Evolutionary conservation across 257 asterid species (phyloP).

Genomic region (Catharanthus roseus): DNA sequence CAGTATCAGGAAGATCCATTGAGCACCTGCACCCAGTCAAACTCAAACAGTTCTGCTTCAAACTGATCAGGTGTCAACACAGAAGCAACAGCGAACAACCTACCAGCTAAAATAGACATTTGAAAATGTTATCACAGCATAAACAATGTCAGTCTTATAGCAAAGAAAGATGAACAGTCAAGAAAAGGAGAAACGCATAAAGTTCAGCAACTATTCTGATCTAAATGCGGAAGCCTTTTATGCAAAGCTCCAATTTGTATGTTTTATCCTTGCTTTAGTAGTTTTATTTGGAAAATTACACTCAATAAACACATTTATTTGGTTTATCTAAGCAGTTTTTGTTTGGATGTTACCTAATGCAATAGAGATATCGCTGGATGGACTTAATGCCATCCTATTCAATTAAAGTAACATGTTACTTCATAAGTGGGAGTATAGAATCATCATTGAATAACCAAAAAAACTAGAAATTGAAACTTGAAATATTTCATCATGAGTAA

Average conservation of each 20-base stretch:
- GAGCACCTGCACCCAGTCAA: conserved; percentile 76
- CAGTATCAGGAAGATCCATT: conserved; percentile 15
- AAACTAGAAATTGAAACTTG: background rate
- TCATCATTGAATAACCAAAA: background rate
- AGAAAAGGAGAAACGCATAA: too few relatives aligned
- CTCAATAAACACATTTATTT: background rate
- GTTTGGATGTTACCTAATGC: background rate
- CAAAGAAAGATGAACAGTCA: conserved; percentile 1
- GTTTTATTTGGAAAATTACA: background rate
- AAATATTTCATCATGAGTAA: background rate
- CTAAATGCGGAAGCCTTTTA: background rate
- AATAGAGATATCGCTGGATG: background rate
- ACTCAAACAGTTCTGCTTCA: conserved; percentile 92
- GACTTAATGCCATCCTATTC: background rate
- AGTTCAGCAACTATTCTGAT: background rate
- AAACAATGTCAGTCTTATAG: background rate
- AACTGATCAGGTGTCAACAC: conserved; percentile 98
- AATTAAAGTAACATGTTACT: background rate
- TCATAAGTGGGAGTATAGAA: background rate
- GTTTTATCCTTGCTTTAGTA: background rate
- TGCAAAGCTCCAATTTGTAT: background rate
- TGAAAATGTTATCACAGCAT: conserved; percentile 20
- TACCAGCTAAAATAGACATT: conserved; percentile 21
- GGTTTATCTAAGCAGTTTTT: background rate
- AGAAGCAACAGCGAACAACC: conserved; percentile 96